phyloP scores from a whole-genome alignment of 495 filamentous ascomycete genomes.

The Daldinia vernicosa region DNA sequence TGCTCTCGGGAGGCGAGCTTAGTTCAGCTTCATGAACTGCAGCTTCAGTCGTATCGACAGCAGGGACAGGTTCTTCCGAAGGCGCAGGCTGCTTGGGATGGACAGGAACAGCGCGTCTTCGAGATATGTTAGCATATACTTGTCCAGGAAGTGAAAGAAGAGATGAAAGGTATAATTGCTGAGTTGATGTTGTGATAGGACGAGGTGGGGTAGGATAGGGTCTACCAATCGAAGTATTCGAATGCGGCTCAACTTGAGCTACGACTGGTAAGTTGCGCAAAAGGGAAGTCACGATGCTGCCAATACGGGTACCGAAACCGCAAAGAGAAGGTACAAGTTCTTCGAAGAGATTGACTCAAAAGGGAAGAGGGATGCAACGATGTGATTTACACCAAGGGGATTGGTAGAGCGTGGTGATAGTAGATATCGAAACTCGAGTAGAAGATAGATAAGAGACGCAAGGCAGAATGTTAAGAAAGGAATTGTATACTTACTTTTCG shows the following conservation, averaged over 20 bases:
- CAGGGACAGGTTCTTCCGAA: slow-evolving; percentile 16
- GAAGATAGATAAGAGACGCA: background rate
- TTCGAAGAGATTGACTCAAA: background rate
- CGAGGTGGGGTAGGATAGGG: background rate
- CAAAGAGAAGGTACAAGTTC: background rate
- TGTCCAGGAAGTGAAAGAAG: background rate
- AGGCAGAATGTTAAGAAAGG: background rate
- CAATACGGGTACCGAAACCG: background rate
- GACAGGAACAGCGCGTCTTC: slow-evolving; percentile 1
- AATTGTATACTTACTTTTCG: slow-evolving; percentile 16
- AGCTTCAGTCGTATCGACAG: slow-evolving; percentile 27
- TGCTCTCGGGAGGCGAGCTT: slow-evolving; percentile 48
- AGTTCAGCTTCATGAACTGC: slow-evolving; percentile 44
- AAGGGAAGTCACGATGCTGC: background rate
- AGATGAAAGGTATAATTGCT: background rate
- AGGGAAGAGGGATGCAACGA: background rate
- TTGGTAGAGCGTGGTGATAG: background rate
- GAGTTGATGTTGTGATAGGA: background rate
- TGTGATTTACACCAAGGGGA: background rate
- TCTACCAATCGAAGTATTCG: background rate
- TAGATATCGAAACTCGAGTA: background rate
- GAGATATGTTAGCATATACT: slow-evolving; percentile 15
- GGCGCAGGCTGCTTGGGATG: slow-evolving; percentile 15
- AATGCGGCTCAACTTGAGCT: background rate
- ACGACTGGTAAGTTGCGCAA: background rate